Evolutionary conservation across 306 rosid species (phyloP).

Genomic region (Ziziphus jujuba): DNA sequence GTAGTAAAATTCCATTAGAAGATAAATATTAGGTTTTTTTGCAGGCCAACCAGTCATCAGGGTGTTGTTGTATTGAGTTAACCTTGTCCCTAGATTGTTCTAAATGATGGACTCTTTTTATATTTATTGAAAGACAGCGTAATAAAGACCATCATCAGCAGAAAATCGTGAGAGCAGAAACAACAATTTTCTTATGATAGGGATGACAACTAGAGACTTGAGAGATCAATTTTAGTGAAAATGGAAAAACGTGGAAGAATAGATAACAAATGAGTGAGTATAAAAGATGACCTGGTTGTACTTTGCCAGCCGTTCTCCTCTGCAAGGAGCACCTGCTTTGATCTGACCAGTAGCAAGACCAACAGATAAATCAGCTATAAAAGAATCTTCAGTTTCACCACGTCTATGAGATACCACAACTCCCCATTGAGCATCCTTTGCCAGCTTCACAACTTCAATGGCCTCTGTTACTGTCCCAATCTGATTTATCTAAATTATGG

Average conservation of each 20-base stretch:
- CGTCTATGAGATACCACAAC: constrained; percentile 83
- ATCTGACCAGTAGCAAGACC: constrained; percentile 88
- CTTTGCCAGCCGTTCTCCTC: constrained; percentile 94
- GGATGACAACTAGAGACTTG: too few species aligned
- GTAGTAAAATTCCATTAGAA: not conserved
- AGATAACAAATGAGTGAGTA: not conserved
- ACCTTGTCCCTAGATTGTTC: too few species aligned
- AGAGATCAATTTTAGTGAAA: too few species aligned
- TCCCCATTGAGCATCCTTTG: constrained; percentile 87
- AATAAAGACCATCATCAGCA: too few species aligned
- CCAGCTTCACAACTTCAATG: constrained; percentile 80
- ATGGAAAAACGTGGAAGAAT: not conserved
- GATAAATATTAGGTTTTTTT: not conserved
- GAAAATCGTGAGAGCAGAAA: too few species aligned
- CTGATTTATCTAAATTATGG: constrained; percentile 69
- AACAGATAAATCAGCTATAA: constrained; percentile 90
- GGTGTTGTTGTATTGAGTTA: too few species aligned
- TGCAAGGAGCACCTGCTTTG: constrained; percentile 97
- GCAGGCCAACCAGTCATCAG: too few species aligned
- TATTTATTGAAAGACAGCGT: too few species aligned
- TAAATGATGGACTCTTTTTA: too few species aligned
- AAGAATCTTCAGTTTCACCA: constrained; percentile 89
- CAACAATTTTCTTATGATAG: too few species aligned
- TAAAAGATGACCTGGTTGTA: constrained; percentile 77
- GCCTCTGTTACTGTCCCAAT: constrained; percentile 92